Base-by-base conservation (phyloP, 306 rosid species). In the Chamaecrista fasciculata region DNA sequence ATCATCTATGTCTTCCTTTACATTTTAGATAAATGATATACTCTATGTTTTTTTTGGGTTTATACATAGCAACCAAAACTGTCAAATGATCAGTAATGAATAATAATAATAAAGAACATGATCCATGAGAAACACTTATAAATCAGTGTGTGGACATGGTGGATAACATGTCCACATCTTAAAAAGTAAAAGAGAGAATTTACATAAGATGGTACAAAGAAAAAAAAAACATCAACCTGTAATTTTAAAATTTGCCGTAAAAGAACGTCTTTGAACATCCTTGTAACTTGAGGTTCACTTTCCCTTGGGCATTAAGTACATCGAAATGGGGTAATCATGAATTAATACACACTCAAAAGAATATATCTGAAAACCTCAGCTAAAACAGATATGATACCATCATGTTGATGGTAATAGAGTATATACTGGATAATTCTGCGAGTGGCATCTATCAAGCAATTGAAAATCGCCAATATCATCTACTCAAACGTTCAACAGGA, bases 1-100 rank as follows among this genome's bases (percentile, higher is more conserved):
- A n/a, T n/a, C n/a, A n/a, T n/a, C n/a, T 59, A 67, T 70, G 60
- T 75, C 33, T 77, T 71, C 68, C 59, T 25, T 26, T 73, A 57
- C 29, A 37, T 78, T 78, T 77, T 75, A 15, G 28, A 68, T 62
- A 31, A 69, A 72, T 46, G 64, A 58, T 52, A 68, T 46, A 62
- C 50, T 43, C 2, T 70, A 33, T 66, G 59, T 43, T 15, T 70
- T 39, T 75, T 61, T 63, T 9, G 44, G 55, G 52, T 56, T 62
- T 71, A 20, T 37, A 33, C 56, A 67, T 52, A 74, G 43, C 6
- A 33, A 37, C n/a, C 49, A 33, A 67, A 69, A 26, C 57, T 66
- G 72, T 67, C 72, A 76, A 75, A 71, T 44, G 60, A 36, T 5
- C 46, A 34, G 25, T 16, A 58, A 33, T 8, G 44, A 29, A 18